These are phyloP conservation scores for Podosphaera fusca DNA, from an alignment of 2,329 filamentous ascomycete species.

Conservation along the genomic window DNA sequence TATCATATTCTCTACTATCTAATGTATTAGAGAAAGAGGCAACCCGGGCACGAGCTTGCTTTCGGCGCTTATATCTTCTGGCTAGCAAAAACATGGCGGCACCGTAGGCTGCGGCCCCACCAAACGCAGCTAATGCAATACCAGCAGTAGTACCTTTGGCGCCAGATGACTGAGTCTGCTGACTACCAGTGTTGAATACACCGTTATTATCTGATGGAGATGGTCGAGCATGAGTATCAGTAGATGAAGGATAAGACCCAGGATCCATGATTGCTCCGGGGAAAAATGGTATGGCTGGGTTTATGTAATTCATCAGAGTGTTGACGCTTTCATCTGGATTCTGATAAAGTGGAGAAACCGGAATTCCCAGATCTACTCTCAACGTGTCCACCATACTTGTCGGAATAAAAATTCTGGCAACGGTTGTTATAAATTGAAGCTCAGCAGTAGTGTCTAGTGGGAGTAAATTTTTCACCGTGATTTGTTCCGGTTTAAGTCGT, in stretches of 20 bases:
- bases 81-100: slow-evolving; percentile 58
- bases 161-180: slow-evolving; percentile 24
- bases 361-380: slow-evolving; percentile 43
- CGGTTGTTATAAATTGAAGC: slow-evolving; percentile 60
- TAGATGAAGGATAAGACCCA: slow-evolving; percentile 18
- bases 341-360: slow-evolving; percentile 53
- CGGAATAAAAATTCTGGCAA: slow-evolving; percentile 58
- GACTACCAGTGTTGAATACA: slow-evolving; percentile 18
- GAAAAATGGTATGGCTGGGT: slow-evolving; percentile 41
- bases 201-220: slow-evolving; percentile 18
- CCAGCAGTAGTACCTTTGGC: slow-evolving; percentile 40
- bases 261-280: slow-evolving; percentile 20
- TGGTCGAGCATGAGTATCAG: slow-evolving; percentile 16
- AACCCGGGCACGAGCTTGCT: slow-evolving; percentile 32
- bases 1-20: slow-evolving; percentile 23
- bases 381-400: slow-evolving; percentile 43
- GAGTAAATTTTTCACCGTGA: slow-evolving; percentile 47
- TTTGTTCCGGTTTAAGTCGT: slow-evolving; percentile 20
- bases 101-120: slow-evolving; percentile 46
- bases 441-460: slow-evolving; percentile 49
- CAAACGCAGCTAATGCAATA: slow-evolving; percentile 39
- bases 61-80: slow-evolving; percentile 44
- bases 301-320: slow-evolving; percentile 59
- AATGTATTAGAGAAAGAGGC: slow-evolving; percentile 31
- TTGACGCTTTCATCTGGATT: slow-evolving; percentile 40